A percentile compares a stretch with the other conserved stretches of the same genome.
These are phyloP conservation scores for Polygonum maritimum DNA, from an alignment of 148 eudicot genomes.

Conservation along the genomic window DNA sequence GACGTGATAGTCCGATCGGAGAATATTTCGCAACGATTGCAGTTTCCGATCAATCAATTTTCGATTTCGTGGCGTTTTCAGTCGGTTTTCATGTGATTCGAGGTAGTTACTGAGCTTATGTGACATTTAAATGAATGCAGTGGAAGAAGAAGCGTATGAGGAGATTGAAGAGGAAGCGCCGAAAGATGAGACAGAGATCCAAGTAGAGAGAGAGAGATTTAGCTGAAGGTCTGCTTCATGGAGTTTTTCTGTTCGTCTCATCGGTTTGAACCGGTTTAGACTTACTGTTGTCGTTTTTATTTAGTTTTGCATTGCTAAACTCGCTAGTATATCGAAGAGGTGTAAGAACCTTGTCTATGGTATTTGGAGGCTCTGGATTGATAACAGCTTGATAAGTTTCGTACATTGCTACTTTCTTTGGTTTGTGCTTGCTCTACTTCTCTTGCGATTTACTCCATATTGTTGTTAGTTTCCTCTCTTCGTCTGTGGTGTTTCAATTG, in stretches of 20 bases:
- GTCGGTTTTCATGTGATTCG: neutral
- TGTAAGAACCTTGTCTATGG: neutral
- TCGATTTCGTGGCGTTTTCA: neutral
- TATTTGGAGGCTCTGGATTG: neutral
- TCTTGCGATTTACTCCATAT: neutral
- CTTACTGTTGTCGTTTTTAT: neutral
- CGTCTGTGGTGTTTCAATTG: no score
- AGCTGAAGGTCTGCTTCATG: neutral
- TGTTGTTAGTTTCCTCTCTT: neutral
- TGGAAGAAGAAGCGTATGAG: slow-evolving; percentile 75
- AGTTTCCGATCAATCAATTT: neutral
- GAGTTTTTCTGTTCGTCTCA: neutral
- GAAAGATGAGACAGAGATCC: slow-evolving; percentile 64
- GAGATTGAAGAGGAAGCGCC: slow-evolving; percentile 58
- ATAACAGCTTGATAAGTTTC: neutral
- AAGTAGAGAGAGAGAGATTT: slow-evolving; percentile 24
- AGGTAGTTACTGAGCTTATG: neutral
- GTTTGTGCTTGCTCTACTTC: neutral
- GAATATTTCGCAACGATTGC: neutral
- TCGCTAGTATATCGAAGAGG: neutral
- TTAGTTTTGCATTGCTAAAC: neutral
- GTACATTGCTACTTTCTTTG: neutral
- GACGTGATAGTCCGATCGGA: no score
- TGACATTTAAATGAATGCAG: slow-evolving; percentile 11
- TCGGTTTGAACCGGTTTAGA: neutral